Percentiles rank a stretch among this genome's conserved stretches.
phyloP scores from a whole-genome alignment of 31 red algal species.

The Odonthalia washingtoniensis region DNA sequence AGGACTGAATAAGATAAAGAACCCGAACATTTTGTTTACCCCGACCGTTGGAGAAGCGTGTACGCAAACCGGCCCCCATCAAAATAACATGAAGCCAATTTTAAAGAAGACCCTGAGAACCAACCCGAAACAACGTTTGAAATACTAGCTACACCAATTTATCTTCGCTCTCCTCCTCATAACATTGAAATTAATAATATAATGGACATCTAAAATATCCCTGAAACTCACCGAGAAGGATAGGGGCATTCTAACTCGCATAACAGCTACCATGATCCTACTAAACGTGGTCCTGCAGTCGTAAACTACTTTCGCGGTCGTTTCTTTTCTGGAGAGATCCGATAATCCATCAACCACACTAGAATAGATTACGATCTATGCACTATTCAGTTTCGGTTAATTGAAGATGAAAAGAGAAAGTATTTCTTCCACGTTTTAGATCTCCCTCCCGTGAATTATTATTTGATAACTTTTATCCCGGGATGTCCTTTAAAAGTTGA shows the following conservation, averaged over 20 bases:
- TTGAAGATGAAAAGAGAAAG: not conserved
- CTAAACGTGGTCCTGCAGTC: not conserved
- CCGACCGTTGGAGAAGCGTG: too few relatives aligned
- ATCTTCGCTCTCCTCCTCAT: too few relatives aligned
- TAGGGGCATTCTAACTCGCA: not conserved
- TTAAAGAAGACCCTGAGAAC: too few relatives aligned
- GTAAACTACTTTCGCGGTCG: not conserved
- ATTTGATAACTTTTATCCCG: not conserved
- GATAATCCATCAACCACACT: not conserved
- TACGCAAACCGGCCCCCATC: too few relatives aligned
- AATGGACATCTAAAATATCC: not conserved
- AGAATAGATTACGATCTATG: not conserved
- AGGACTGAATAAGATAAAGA: too few relatives aligned
- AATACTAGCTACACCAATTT: too few relatives aligned
- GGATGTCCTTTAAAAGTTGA: not conserved
- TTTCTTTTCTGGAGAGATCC: not conserved
- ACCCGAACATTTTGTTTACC: too few relatives aligned
- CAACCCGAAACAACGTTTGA: too few relatives aligned
- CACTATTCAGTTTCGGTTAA: too few relatives aligned
- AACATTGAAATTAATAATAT: not conserved
- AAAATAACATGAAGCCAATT: too few relatives aligned
- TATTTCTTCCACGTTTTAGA: not conserved
- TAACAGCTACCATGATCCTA: too few relatives aligned
- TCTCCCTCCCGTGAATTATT: not conserved
- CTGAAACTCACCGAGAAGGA: not conserved